Evolutionary conservation across 768 basidiomycete genomes (phyloP), one percentile per base, ranked within the genome.

Genomic region (Boletus reticuloceps): DNA sequence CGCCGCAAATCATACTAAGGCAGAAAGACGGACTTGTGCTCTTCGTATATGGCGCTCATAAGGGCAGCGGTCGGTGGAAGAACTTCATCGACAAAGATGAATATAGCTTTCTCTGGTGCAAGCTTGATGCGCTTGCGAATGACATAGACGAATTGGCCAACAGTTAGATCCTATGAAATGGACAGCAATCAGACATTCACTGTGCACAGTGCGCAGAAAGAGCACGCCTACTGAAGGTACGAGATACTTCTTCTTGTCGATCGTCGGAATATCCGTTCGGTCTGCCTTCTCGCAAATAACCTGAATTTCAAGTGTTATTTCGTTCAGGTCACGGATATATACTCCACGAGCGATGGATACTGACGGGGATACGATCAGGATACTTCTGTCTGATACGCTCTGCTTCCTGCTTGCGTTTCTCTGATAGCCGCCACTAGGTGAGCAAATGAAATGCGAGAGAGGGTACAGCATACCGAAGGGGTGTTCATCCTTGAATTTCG

Each of bases 171-270:
- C 94, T 98, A 62, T 31, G 37, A 25, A 37, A 51, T 31, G 51
- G 34, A 55, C 31, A 34, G 29, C 19, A 58, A 72, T 71, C 66
- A 71, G 64, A 54, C 50, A 44, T 57, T 54, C 61, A 72, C 67
- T 62, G 58, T 34, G 27, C 48, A 43, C 38, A 14, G 29, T 44
- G 32, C n/a, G 40, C 27, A 42, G 37, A 2, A 47, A 47, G 42
- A 25, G 41, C 20, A 47, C 41, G 72, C 89, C 66, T 67, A 96
- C 96, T 52, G 94, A 95, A 42, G 97, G 97, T 11, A 99, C 97
- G 50, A 99, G 81, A 65, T 99, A 99, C 81, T 99, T 99, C 94
- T 99, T 98, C 91, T 99, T 99, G 82, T 99, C 97, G 71, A 99
- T 98, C 29, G 94, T 95, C 1, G 95, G 92, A 72, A 99, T 98